These are phyloP conservation scores for Albatrellus sp. DNA, from an alignment of 1,284 basidiomycete species.

Conservation along the genomic window DNA sequence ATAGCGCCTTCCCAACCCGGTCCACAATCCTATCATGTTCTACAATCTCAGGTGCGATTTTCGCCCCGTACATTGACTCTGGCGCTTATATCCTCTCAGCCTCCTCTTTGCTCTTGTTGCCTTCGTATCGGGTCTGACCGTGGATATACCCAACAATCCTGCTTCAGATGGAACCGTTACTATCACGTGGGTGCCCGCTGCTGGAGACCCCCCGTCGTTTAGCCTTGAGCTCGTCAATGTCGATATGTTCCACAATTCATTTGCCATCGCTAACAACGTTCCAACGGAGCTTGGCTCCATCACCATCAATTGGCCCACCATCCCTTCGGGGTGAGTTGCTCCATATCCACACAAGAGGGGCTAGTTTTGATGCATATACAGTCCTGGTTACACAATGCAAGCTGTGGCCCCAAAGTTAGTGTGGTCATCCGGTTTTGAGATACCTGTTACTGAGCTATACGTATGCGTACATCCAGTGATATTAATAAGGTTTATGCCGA, in stretches of 20 bases:
- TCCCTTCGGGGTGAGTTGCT: constrained; percentile 41
- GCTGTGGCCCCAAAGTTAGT: too few species aligned
- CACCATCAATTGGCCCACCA: constrained; percentile 32
- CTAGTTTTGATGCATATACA: neutral
- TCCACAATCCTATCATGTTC: neutral
- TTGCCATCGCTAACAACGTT: constrained; percentile 51
- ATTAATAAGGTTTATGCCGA: constrained; percentile 31
- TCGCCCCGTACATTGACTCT: too few species aligned
- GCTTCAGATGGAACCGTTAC: constrained; percentile 24
- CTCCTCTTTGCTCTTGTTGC: constrained; percentile 32
- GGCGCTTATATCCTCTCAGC: constrained; percentile 18
- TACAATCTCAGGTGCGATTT: neutral
- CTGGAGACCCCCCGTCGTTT: constrained; percentile 29
- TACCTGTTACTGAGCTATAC: neutral
- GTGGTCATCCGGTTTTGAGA: neutral
- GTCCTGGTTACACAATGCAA: neutral
- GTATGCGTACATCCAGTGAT: constrained; percentile 26
- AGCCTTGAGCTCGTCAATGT: constrained; percentile 32
- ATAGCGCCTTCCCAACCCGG: too few species aligned
- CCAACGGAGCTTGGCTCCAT: constrained; percentile 22
- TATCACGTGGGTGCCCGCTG: constrained; percentile 32
- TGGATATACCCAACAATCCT: constrained; percentile 24
- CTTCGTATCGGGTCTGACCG: constrained; percentile 33
- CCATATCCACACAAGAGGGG: too few species aligned
- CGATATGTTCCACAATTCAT: constrained; percentile 37